Conservation (phyloP, 805 yeast genomes). For the Lipomyces sp. region DNA sequence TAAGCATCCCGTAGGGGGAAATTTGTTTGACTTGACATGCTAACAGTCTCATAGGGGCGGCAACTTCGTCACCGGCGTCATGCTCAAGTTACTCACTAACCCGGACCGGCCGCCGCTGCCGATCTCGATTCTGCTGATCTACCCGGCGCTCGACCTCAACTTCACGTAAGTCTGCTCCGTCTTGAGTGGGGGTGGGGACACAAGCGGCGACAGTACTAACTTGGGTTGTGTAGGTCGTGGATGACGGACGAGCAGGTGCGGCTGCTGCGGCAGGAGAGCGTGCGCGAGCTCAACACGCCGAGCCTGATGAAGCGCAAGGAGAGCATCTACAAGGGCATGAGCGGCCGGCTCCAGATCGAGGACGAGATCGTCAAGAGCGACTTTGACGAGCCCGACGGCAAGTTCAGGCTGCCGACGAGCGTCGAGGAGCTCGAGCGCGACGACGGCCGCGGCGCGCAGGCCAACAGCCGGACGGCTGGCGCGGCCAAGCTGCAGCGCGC, state of each 20-base stretch:
- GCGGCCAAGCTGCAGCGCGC: no score
- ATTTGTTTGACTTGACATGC: not conserved
- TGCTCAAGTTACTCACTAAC: constrained; percentile 25
- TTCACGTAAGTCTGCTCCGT: constrained; percentile 28
- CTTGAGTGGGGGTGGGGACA: not conserved
- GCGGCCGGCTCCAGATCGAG: constrained; percentile 15
- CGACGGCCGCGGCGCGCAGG: no score
- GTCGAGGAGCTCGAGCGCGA: not conserved
- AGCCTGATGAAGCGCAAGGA: constrained; percentile 28
- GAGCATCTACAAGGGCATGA: constrained; percentile 24
- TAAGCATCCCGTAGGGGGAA: constrained; percentile 2
- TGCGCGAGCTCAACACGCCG: constrained; percentile 20
- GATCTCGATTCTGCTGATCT: constrained; percentile 31
- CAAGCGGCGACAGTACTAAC: not conserved
- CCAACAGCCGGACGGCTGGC: no score
- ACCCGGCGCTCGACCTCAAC: constrained; percentile 35
- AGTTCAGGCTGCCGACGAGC: constrained; percentile 11
- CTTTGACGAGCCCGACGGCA: not conserved
- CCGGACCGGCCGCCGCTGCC: constrained; percentile 25
- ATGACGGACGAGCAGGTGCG: constrained; percentile 32
- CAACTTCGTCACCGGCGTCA: constrained; percentile 31
- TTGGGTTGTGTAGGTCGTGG: constrained; percentile 20
- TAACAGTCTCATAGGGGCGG: constrained; percentile 29
- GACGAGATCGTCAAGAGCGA: constrained; percentile 2
- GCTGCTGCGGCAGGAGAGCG: constrained; percentile 31